Percentiles rank a stretch among this genome's conserved stretches.
phyloP scores from a whole-genome alignment of 2,329 filamentous ascomycete species.

The Massarina eburnea region DNA sequence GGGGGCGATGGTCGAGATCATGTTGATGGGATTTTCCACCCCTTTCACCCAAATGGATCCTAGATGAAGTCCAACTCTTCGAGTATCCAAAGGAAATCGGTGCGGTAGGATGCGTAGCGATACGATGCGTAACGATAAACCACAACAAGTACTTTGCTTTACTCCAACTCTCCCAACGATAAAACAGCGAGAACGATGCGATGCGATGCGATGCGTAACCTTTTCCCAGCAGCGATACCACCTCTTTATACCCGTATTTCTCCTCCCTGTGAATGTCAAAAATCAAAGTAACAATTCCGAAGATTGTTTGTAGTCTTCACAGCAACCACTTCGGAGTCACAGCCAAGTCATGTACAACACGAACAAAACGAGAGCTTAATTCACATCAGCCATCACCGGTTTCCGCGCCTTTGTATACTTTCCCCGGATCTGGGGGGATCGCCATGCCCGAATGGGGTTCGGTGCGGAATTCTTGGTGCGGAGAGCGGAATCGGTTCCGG shows the following conservation, averaged over 20 bases:
- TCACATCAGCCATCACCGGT: neutral
- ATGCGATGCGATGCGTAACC: neutral
- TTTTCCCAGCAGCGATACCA: neutral
- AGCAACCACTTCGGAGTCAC: neutral
- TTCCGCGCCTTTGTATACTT: neutral
- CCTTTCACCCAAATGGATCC: neutral
- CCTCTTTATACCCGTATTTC: neutral
- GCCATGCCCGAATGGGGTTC: slow-evolving; percentile 7
- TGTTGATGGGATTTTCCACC: slow-evolving; percentile 6
- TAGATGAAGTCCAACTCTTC: neutral
- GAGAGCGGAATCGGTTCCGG: slow-evolving; percentile 13
- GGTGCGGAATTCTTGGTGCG: slow-evolving; percentile 3
- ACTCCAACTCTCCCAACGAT: neutral
- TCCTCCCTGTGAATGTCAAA: neutral
- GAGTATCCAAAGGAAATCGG: neutral
- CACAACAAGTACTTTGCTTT: no score
- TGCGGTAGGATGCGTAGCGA: no score
- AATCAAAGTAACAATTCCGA: neutral
- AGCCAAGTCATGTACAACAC: neutral
- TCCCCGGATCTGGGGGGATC: no score
- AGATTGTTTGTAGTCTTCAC: neutral
- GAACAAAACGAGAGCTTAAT: neutral
- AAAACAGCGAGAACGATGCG: neutral
- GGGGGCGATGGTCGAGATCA: slow-evolving; percentile 33
- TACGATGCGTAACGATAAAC: neutral